Base-by-base conservation (phyloP, 2,329 filamentous ascomycete species). In the Alternaria ventricosa region DNA sequence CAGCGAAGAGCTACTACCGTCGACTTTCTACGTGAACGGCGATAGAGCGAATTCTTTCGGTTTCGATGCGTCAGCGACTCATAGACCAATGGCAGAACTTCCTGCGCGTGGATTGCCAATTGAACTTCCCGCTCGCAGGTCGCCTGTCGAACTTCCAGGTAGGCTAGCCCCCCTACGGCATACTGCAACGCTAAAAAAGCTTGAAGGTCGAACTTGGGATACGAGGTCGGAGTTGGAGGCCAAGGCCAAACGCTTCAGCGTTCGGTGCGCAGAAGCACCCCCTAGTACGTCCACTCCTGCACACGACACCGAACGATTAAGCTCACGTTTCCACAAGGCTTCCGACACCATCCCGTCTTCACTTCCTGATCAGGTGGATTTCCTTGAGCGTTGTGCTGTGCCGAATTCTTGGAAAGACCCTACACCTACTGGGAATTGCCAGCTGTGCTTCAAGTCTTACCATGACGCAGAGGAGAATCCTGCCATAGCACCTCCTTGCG, bases 291-390 rank as follows among this genome's bases (percentile, higher is more conserved):
- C 53, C 7, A 23, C 9, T 7, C 36, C n/a, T 13, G 45, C 33
- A 15, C 36, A 22, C 20, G n/a, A 50, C 4, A 47, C 59, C 11
- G 28, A n/a, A 2, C 10, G 28, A 15, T 6, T 67, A 7, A 54
- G 49, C 63, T 63, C 55, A 60, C 54, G 55, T 12, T 54, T 69
- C 7, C 45, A 60, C 41, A 23, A 69, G 61, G 33, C 60, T 23
- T 20, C 27, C 5, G 20, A 54, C 49, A 41, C 9, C 6, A 20
- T 28, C 6, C 13, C 18, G 13, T 45, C 10, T 20, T 20, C 27
- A 28, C 22, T 57, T 1, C 59, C 57, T 50, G 41, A 45, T 27
- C 58, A 64, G 23, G 44, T 44, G 9, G 57, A 57, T 20, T 56
- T 62, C 20, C 43, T 58, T n/a, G 43, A 59, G 11, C 57, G 49